Conservation (phyloP, 805 yeast species). For the Scheffersomyces ergatensis region DNA sequence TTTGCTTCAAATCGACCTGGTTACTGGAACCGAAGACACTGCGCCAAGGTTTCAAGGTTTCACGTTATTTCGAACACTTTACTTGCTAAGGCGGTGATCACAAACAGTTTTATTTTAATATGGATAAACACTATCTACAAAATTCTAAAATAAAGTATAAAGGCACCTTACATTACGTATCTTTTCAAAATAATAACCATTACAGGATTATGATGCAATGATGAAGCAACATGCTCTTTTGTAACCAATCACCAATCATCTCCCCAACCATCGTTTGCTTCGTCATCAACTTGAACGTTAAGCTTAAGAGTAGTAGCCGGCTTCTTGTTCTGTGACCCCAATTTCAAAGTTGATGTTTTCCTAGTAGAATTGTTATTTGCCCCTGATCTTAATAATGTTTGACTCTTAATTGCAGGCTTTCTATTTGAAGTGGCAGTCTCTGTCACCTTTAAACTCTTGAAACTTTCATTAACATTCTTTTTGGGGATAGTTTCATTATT, state of each 20-base stretch:
- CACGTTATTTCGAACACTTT: no score
- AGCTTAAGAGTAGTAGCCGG: constrained; percentile 22
- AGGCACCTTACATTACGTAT: no score
- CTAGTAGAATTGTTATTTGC: background rate
- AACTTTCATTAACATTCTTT: background rate
- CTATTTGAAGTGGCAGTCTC: constrained; percentile 1
- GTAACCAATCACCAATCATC: constrained; percentile 17
- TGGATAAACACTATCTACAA: no score
- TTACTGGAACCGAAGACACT: no score
- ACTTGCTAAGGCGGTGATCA: no score
- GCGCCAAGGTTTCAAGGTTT: no score
- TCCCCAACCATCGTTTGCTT: constrained; percentile 33
- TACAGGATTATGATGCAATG: no score
- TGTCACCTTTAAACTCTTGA: background rate
- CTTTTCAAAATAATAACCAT: no score
- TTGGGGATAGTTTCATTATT: background rate
- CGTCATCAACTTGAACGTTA: constrained; percentile 20
- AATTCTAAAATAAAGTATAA: no score
- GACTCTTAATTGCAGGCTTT: background rate
- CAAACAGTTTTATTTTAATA: no score
- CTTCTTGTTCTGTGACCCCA: constrained; percentile 13
- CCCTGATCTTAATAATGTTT: background rate
- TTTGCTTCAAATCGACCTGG: no score
- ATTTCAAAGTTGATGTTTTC: constrained; percentile 16
- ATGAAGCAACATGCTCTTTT: no score